Evolutionary conservation across 768 basidiomycete species (phyloP).

Genomic region (Calocybe cyanea): DNA sequence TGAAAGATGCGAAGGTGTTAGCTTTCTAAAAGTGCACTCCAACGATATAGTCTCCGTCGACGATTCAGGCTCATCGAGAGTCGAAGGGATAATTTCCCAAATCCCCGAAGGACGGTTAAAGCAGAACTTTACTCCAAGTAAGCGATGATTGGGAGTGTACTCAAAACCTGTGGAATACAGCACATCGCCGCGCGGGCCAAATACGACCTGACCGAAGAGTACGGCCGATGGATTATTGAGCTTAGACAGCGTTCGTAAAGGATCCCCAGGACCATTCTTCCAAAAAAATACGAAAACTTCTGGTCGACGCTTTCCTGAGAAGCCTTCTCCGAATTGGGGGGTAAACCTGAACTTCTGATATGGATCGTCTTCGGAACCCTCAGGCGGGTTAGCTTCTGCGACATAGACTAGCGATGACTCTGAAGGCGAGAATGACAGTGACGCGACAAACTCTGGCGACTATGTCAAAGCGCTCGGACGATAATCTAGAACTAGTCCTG

Average conservation of each 20-base stretch:
- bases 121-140: conserved; percentile 58
- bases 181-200: conserved; percentile 35
- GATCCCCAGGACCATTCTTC: conserved; percentile 19
- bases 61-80: conserved; percentile 6
- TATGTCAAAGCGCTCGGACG: neutral
- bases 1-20: conserved; percentile 41
- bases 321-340: conserved; percentile 62
- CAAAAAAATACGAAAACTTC: conserved; percentile 53
- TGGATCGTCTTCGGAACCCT: conserved; percentile 24
- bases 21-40: conserved; percentile 26
- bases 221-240: conserved; percentile 20
- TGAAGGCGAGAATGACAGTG: conserved; percentile 50
- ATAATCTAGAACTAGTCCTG: too few species aligned
- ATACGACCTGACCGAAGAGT: conserved; percentile 55
- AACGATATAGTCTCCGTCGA: conserved; percentile 3
- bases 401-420: conserved; percentile 54
- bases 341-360: conserved; percentile 48
- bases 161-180: conserved; percentile 65
- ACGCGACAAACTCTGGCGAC: conserved; percentile 45
- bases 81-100: conserved; percentile 41
- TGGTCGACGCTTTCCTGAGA: conserved; percentile 50
- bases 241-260: conserved; percentile 5
- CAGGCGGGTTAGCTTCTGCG: conserved; percentile 48
- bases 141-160: conserved; percentile 48
- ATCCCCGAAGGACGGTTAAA: conserved; percentile 56